Percentiles rank a stretch among this genome's conserved stretches.
Evolutionary conservation across 2,329 filamentous ascomycete species (phyloP).

Genomic region (Eurotiales sp.): DNA sequence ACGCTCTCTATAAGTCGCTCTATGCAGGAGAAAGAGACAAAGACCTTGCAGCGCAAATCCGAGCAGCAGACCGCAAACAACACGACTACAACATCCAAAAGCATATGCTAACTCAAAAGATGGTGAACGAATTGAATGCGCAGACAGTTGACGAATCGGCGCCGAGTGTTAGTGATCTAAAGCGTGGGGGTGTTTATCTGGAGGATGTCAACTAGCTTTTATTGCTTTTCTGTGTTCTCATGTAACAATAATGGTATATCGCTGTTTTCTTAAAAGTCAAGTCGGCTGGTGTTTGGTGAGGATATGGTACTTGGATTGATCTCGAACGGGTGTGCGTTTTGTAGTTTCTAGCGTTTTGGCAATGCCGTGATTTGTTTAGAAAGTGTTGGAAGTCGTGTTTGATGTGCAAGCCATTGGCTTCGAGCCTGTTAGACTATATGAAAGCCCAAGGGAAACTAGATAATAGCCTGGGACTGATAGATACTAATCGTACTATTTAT

Average conservation of each 20-base stretch:
- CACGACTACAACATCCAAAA: constrained; percentile 21
- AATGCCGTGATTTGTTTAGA: no score
- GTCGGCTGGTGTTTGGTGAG: no score
- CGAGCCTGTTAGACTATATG: no score
- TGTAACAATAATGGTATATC: background rate
- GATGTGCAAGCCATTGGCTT: no score
- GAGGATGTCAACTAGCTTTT: constrained; percentile 22
- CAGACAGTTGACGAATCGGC: constrained; percentile 22
- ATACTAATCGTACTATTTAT: no score
- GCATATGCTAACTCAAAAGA: constrained; percentile 19
- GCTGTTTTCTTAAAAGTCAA: no score
- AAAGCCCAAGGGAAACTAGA: no score
- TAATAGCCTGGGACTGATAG: no score
- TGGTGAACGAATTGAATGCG: constrained; percentile 24
- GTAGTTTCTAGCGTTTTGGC: no score
- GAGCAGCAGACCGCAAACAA: constrained; percentile 23
- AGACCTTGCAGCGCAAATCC: constrained; percentile 24
- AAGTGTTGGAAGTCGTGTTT: no score
- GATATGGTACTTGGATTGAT: no score
- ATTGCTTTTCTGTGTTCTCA: background rate
- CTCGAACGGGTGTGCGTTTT: no score
- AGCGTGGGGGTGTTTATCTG: constrained; percentile 30
- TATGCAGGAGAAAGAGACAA: constrained; percentile 19
- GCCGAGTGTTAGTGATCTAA: constrained; percentile 24
- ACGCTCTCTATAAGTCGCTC: constrained; percentile 29